Percentiles rank a stretch among this genome's conserved stretches.
These are phyloP conservation scores for Craterostigma plantagineum DNA, from an alignment of 257 asterid genomes.

Conservation along the genomic window DNA sequence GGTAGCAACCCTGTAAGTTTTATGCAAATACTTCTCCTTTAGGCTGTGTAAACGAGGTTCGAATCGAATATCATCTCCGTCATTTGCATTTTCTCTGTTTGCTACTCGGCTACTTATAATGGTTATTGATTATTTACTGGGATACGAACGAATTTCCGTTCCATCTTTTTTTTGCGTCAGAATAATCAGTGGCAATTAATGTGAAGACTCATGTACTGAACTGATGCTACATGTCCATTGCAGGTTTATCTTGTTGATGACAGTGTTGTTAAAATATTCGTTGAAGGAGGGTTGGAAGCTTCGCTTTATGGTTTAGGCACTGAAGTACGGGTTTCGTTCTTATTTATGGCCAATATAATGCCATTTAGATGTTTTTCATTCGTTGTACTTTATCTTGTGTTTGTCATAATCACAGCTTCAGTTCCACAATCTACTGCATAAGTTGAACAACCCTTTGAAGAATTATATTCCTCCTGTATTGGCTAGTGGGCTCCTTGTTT, in stretches of 20 bases:
- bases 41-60: background rate
- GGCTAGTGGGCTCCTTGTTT: constrained; percentile 71
- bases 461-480: constrained; percentile 54
- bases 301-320: constrained; percentile 84
- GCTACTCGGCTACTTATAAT: background rate
- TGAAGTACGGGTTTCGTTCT: constrained; percentile 38
- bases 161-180: constrained; percentile 2
- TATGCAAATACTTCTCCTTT: constrained; percentile 6
- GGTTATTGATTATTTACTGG: background rate
- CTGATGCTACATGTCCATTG: constrained; percentile 7
- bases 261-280: constrained; percentile 62
- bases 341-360: background rate
- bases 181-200: constrained; percentile 1
- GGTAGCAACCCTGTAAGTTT: constrained; percentile 97
- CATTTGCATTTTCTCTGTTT: too few relatives aligned
- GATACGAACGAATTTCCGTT: too few relatives aligned
- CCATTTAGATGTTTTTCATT: constrained; percentile 4
- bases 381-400: background rate
- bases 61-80: too few relatives aligned
- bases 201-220: too few relatives aligned
- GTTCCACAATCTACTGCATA: constrained; percentile 41
- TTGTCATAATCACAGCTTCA: constrained; percentile 41
- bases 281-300: constrained; percentile 75
- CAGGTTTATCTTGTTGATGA: constrained; percentile 75
- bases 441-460: constrained; percentile 49